Percentiles rank a stretch among this genome's conserved stretches.
Evolutionary conservation across 768 basidiomycete species (phyloP).

Genomic region (Kwoniella mangroviensis): DNA sequence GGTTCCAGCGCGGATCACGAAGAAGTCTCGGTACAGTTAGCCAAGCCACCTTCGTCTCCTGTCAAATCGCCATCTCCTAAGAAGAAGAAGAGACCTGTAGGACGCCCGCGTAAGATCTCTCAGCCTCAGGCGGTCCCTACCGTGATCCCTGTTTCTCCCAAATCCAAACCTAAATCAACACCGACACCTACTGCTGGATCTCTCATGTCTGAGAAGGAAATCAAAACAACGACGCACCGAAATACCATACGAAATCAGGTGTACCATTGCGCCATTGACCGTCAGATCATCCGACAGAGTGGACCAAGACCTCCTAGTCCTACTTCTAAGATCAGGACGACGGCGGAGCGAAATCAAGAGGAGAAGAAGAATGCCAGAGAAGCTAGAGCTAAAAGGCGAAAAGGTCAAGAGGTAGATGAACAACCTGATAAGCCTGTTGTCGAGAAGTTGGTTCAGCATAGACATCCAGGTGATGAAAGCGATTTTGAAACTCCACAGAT

Average conservation of each 20-base stretch:
- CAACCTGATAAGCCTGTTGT: conserved; percentile 16
- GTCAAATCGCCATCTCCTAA: conserved; percentile 13
- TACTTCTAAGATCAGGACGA: conserved; percentile 52
- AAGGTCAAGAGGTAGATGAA: conserved; percentile 28
- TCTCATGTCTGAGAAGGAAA: conserved; percentile 54
- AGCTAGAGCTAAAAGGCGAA: conserved; percentile 43
- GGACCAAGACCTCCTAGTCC: conserved; percentile 54
- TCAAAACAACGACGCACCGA: conserved; percentile 47
- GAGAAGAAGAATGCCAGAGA: conserved; percentile 43
- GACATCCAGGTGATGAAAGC: conserved; percentile 54
- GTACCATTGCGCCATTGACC: conserved; percentile 55
- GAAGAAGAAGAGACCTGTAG: conserved; percentile 6
- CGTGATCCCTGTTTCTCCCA: conserved; percentile 31
- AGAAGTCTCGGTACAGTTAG: conserved; percentile 35
- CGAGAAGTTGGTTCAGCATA: conserved; percentile 27
- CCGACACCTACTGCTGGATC: conserved; percentile 1
- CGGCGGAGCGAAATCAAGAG: conserved; percentile 47
- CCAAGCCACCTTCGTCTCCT: conserved; percentile 26
- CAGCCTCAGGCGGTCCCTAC: conserved; percentile 17
- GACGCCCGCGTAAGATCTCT: conserved; percentile 4
- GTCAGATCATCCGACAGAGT: conserved; percentile 49
- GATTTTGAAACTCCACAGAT: conserved; percentile 46
- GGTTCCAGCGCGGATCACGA: conserved; percentile 43
- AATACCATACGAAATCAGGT: conserved; percentile 56
- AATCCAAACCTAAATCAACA: conserved; percentile 6